Evolutionary conservation across 148 eudicot species (phyloP), one percentile per base, ranked within the genome.

Genomic region (Beta vulgaris): DNA sequence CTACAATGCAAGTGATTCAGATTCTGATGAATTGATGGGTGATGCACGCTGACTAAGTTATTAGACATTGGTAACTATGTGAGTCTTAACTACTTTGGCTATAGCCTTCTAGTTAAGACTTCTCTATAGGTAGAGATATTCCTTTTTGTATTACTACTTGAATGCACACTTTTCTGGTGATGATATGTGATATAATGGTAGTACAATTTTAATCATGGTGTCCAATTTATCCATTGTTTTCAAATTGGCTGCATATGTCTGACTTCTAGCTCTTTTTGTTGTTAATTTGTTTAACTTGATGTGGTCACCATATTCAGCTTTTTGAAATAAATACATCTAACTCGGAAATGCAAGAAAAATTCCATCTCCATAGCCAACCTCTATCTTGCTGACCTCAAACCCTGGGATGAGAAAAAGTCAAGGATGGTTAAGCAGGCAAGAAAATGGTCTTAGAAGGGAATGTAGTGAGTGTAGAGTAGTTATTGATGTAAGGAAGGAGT

Each of bases 1-100:
- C 78, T 93, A 93, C 78, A 91, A 93, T 88, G 93, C 91, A 46
- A 93, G 96, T 84, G 98, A 93, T 84, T 89, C 98, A 10, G 96
- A 93, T 80, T 93, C 98, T 31, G 96, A 91, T 72, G 93, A 88
- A 46, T 43, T 79, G 71, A 68, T 76, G 53, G 84, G 72, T 68
- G 82, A 78, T 28, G 83, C 80, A 61, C 88, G 86, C 8, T 75
- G 51, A 71, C 32, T 59, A 57, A 53, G 71, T 74, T 70, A 25
- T 25, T 15, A 36, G 69, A 37, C 71, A 72, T 65, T 78, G 70
- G 64, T 67, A 64, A 59, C 68, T 70, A 71, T 71, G 79, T 83
- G 54, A 83, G 80, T 72, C 48, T 29, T 40, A 49, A 68, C 25
- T 58, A 29, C 55, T 68, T 74, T 66, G 37, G 39, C 44, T 34